A percentile compares a stretch with the other conserved stretches of the same genome.
Conservation (phyloP, 2,329 filamentous ascomycete genomes). For the Aspergillus versicolor region DNA sequence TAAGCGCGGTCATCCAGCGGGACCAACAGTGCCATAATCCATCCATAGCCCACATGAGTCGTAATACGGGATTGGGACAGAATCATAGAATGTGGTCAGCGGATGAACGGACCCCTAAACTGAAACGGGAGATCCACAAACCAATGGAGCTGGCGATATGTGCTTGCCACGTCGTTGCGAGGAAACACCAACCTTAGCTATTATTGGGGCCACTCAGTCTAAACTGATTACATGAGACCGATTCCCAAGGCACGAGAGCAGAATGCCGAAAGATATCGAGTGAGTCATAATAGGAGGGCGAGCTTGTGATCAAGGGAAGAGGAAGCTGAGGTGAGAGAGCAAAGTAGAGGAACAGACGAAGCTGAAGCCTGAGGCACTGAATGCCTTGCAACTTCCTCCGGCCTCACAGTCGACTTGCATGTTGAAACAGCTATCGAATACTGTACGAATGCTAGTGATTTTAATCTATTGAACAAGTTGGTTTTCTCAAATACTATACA, state of each 20-base stretch:
- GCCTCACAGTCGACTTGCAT: neutral
- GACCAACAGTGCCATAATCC: neutral
- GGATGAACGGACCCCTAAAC: slow-evolving; percentile 9
- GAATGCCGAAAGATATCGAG: neutral
- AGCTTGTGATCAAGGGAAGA: neutral
- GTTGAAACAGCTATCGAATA: neutral
- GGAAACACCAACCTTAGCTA: slow-evolving; percentile 15
- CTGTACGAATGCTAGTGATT: neutral
- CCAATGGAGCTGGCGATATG: slow-evolving; percentile 11
- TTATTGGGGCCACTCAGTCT: slow-evolving; percentile 13
- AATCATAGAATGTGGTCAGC: neutral
- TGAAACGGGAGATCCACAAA: slow-evolving; percentile 24
- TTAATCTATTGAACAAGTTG: neutral
- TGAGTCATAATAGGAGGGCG: slow-evolving; percentile 4
- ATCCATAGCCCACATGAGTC: neutral
- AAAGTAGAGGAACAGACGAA: neutral
- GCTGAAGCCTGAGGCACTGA: neutral
- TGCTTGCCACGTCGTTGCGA: slow-evolving; percentile 25
- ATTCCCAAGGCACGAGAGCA: neutral
- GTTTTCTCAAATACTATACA: neutral
- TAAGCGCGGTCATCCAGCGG: neutral
- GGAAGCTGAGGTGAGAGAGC: neutral
- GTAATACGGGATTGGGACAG: neutral
- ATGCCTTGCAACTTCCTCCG: neutral
- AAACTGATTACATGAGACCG: neutral